A percentile compares a stretch with the other conserved stretches of the same genome.
Conservation (phyloP, 352 stramenopile genomes). For the Aphanomyces invadans region DNA sequence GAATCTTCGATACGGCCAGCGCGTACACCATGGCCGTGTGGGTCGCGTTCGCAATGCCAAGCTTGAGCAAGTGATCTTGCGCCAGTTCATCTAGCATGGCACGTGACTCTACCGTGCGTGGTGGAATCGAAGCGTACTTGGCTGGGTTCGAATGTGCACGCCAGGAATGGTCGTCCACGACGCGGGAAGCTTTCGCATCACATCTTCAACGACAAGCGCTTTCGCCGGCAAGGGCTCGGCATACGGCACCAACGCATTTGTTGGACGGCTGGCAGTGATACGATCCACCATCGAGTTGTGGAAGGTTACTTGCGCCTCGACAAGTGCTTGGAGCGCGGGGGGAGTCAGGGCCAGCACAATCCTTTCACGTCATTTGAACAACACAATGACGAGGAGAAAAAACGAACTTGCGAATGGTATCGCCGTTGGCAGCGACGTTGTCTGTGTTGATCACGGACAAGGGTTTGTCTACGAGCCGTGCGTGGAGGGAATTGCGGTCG, state of each 20-base stretch:
- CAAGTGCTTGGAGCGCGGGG: slow-evolving; percentile 35
- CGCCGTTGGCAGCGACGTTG: slow-evolving; percentile 65
- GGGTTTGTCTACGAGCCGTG: slow-evolving; percentile 30
- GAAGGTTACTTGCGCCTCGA: slow-evolving; percentile 49
- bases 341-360: slow-evolving; percentile 26
- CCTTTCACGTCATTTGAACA: neutral
- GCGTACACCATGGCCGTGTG: slow-evolving; percentile 87
- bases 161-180: slow-evolving; percentile 35
- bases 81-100: slow-evolving; percentile 37
- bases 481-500: no score
- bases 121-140: neutral
- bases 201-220: slow-evolving; percentile 57
- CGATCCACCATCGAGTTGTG: slow-evolving; percentile 84
- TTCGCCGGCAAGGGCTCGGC: slow-evolving; percentile 58
- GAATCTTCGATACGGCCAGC: slow-evolving; percentile 41
- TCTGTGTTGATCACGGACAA: slow-evolving; percentile 76
- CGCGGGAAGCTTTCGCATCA: slow-evolving; percentile 35
- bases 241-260: slow-evolving; percentile 43
- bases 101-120: slow-evolving; percentile 22
- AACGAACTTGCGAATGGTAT: slow-evolving; percentile 38
- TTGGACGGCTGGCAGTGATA: slow-evolving; percentile 45
- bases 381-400: neutral
- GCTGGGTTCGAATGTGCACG: slow-evolving; percentile 38
- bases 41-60: slow-evolving; percentile 86
- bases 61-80: slow-evolving; percentile 84